Conservation (phyloP, 2,329 filamentous ascomycete genomes). For the Berkeleyomyces rouxiae region DNA sequence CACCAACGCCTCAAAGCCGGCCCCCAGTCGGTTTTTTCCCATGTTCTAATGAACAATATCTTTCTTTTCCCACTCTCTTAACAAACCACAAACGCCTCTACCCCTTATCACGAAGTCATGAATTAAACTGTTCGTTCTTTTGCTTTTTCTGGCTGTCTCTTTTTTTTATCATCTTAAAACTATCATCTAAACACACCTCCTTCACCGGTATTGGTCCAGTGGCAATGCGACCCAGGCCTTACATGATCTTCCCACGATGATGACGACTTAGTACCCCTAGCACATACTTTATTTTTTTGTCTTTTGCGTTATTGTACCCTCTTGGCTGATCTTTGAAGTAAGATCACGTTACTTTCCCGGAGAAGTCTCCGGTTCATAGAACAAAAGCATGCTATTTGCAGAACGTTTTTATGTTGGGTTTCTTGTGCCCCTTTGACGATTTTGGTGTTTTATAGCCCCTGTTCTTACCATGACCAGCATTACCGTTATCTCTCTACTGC, state of each 20-base stretch:
- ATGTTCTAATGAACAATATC: slow-evolving; percentile 5
- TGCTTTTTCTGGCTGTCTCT: slow-evolving; percentile 10
- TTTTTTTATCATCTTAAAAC: slow-evolving; percentile 9
- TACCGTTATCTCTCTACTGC: background rate
- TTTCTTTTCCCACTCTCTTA: background rate
- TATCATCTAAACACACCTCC: slow-evolving; percentile 8
- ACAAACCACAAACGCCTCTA: slow-evolving; percentile 21
- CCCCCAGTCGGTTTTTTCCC: slow-evolving; percentile 14
- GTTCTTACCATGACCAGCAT: background rate
- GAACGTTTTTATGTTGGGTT: background rate
- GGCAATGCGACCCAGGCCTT: background rate
- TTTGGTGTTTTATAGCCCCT: background rate
- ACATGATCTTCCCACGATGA: slow-evolving; percentile 10
- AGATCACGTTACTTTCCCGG: background rate
- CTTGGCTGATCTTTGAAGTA: background rate
- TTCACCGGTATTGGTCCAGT: slow-evolving; percentile 5
- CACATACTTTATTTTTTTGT: background rate
- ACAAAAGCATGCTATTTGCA: background rate
- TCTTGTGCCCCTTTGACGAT: background rate
- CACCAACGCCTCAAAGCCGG: slow-evolving; percentile 20
- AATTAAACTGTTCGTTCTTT: slow-evolving; percentile 3
- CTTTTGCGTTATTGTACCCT: background rate
- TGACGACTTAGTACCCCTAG: slow-evolving; percentile 2
- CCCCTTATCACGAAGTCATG: slow-evolving; percentile 20
- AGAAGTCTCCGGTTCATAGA: slow-evolving; percentile 2